Percentiles rank a stretch among this genome's conserved stretches.
Conservation (phyloP, 1,284 basidiomycete genomes). For the Apiotrichum laibachii region DNA sequence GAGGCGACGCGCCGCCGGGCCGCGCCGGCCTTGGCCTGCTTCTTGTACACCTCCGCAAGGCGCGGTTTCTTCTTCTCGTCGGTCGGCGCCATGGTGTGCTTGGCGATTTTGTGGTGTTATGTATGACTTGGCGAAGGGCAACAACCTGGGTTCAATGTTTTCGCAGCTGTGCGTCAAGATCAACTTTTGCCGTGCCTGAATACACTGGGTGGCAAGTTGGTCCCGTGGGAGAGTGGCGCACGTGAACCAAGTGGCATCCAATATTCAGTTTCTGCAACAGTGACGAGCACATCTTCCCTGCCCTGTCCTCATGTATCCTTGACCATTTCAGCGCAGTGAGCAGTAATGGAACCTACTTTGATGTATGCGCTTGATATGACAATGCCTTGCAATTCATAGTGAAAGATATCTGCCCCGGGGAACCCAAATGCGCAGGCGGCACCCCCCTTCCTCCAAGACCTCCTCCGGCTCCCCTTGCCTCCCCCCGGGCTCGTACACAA, state of each 20-base stretch:
- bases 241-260: not conserved
- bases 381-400: too few relatives aligned
- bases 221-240: not conserved
- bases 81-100: not conserved
- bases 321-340: too few relatives aligned
- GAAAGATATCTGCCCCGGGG: too few relatives aligned
- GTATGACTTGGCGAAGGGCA: not conserved
- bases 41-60: constrained; percentile 3
- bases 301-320: too few relatives aligned
- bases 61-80: not conserved
- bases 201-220: not conserved
- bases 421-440: too few relatives aligned
- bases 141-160: not conserved
- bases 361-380: too few relatives aligned
- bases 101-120: not conserved
- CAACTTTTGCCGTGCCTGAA: constrained; percentile 1
- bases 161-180: not conserved
- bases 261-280: too few relatives aligned
- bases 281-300: too few relatives aligned
- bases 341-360: too few relatives aligned
- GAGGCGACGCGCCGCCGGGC: not conserved
- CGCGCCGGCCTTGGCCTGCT: constrained; percentile 2
- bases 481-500: too few relatives aligned
- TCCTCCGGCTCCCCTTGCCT: too few relatives aligned
- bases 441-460: too few relatives aligned